phyloP scores from a whole-genome alignment of 2,329 filamentous ascomycete genomes.

The Gliomastix tumulicola region DNA sequence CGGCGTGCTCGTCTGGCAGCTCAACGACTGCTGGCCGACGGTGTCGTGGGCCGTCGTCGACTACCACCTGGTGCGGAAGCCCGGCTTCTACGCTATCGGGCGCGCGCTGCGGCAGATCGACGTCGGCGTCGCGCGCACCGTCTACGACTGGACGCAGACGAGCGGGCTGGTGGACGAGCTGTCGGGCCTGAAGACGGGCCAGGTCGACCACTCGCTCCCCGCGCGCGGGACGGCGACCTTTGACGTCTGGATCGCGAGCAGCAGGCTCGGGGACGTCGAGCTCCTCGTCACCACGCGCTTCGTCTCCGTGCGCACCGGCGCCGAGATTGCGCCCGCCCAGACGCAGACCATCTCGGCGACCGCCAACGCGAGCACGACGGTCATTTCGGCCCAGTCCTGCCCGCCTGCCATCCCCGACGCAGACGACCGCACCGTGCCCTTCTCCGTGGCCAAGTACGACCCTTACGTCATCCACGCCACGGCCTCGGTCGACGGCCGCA shows the following conservation, averaged over 20 bases:
- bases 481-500: conserved; percentile 24
- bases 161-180: conserved; percentile 8
- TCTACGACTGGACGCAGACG: conserved; percentile 31
- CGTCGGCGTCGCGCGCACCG: conserved; percentile 43
- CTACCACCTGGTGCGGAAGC: conserved; percentile 57
- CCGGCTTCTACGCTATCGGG: conserved; percentile 43
- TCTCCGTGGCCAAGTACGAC: conserved; percentile 27
- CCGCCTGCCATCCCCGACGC: conserved; percentile 4
- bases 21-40: conserved; percentile 65
- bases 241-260: conserved; percentile 36
- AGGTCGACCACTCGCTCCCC: conserved; percentile 29
- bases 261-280: conserved; percentile 14
- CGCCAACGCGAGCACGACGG: conserved; percentile 30
- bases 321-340: conserved; percentile 19
- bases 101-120: conserved; percentile 53
- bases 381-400: conserved; percentile 14
- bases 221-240: conserved; percentile 24
- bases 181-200: conserved; percentile 19
- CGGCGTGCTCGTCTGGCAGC: conserved; percentile 61
- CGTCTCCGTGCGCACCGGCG: conserved; percentile 31
- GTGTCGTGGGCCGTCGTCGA: conserved; percentile 61
- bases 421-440: conserved; percentile 10
- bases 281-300: conserved; percentile 24
- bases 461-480: conserved; percentile 40
- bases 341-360: conserved; percentile 13